phyloP scores from a whole-genome alignment of 2,329 filamentous ascomycete species.

The Dendryphion nanum region DNA sequence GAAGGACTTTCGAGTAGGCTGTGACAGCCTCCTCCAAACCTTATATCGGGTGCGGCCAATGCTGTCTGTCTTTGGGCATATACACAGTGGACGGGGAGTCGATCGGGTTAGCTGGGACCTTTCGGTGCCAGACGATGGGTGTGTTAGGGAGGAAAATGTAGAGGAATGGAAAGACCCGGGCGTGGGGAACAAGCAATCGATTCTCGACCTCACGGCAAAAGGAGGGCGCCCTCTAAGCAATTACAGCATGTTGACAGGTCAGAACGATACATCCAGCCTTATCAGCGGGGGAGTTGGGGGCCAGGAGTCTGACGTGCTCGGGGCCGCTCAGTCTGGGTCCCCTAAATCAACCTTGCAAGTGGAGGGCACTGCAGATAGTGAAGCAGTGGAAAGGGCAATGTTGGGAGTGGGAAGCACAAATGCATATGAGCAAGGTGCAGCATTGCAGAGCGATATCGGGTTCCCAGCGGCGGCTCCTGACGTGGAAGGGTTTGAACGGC shows the following conservation, averaged over 20 bases:
- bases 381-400: conserved; percentile 17
- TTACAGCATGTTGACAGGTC: conserved; percentile 25
- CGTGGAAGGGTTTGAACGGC: conserved; percentile 19
- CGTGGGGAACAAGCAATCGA: conserved; percentile 57
- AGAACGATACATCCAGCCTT: conserved; percentile 7
- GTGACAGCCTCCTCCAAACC: conserved; percentile 56
- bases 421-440: conserved; percentile 14
- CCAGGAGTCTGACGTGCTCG: conserved; percentile 15
- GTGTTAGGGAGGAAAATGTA: conserved; percentile 46
- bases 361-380: conserved; percentile 16
- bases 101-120: conserved; percentile 60
- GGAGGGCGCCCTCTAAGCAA: conserved; percentile 34
- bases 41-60: conserved; percentile 62
- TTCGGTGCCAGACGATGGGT: conserved; percentile 22
- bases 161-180: conserved; percentile 61
- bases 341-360: conserved; percentile 22
- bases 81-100: conserved; percentile 66
- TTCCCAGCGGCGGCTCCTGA: conserved; percentile 11
- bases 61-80: conserved; percentile 69
- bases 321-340: conserved; percentile 14
- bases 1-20: conserved; percentile 50
- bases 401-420: conserved; percentile 4
- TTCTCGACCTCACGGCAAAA: conserved; percentile 60
- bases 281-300: conserved; percentile 8
- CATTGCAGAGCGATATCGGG: conserved; percentile 17